Conservation (phyloP, 345 rosid species). For the Bretschneidera sinensis region DNA sequence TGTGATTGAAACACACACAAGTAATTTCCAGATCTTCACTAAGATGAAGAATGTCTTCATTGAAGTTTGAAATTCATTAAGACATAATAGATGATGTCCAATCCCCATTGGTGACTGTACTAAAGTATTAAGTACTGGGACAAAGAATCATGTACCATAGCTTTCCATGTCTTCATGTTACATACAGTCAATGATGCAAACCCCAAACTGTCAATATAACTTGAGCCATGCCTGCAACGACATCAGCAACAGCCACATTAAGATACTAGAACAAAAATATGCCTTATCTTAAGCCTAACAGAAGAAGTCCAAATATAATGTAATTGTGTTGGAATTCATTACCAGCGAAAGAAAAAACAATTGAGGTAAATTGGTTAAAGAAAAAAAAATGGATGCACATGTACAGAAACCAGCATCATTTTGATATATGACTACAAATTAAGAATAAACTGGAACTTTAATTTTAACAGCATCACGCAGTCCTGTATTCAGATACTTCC, state of each 20-base stretch:
- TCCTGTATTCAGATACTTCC: not conserved
- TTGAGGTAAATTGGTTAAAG: not conserved
- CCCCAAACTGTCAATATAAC: no score
- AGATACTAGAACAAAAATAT: not conserved
- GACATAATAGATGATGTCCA: slow-evolving; percentile 16
- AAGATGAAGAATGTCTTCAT: slow-evolving; percentile 75
- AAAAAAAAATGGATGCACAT: not conserved
- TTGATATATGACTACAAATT: not conserved
- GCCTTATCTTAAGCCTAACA: not conserved
- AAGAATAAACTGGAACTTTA: not conserved
- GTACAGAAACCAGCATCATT: not conserved
- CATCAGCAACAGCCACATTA: not conserved
- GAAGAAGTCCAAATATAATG: not conserved
- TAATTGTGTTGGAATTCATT: not conserved
- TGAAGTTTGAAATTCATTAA: slow-evolving; percentile 30
- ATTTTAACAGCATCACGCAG: not conserved
- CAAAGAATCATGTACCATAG: slow-evolving; percentile 51
- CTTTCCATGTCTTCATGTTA: slow-evolving; percentile 79
- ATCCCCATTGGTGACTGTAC: slow-evolving; percentile 9
- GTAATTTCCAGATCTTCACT: slow-evolving; percentile 82
- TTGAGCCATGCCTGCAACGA: slow-evolving; percentile 42
- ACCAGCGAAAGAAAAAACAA: not conserved
- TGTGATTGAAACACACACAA: slow-evolving; percentile 69
- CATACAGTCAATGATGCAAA: no score
- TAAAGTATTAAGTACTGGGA: slow-evolving; percentile 8